A percentile compares a stretch with the other conserved stretches of the same genome.
phyloP scores from a whole-genome alignment of 1,139 yeast species.

The Geotrichum siamense region DNA sequence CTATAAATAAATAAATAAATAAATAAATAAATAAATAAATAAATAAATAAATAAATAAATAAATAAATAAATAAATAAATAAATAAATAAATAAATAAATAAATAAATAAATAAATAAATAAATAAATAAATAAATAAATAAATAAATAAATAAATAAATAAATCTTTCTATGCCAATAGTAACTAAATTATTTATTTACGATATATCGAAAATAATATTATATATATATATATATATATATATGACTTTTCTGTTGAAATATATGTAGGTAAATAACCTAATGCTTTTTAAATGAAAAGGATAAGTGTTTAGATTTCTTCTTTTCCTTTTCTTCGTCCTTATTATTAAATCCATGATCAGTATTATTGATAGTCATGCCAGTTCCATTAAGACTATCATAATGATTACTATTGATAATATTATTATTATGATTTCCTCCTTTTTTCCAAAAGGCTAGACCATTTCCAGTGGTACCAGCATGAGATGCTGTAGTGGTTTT shows the following conservation, averaged over 20 bases:
- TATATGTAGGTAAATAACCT: not conserved
- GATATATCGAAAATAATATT: not conserved
- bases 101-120: not conserved
- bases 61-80: not conserved
- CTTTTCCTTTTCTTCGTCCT: constrained; percentile 1
- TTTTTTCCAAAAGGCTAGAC: constrained; percentile 14
- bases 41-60: too few species aligned
- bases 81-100: not conserved
- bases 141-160: not conserved
- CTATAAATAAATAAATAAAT: not conserved
- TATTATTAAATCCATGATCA: not conserved
- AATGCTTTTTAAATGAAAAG: constrained; percentile 15
- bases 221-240: not conserved
- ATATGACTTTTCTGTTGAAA: not conserved
- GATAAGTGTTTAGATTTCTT: constrained; percentile 14
- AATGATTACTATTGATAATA: too few species aligned
- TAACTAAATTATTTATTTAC: not conserved
- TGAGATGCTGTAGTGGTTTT: not conserved
- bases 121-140: not conserved
- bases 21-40: not conserved
- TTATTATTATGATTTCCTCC: constrained; percentile 6
- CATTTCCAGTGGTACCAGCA: constrained; percentile 3
- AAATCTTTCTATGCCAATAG: not conserved
- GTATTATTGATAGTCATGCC: not conserved
- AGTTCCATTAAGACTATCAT: too few species aligned